Conservation (phyloP, 805 yeast species). For the Myxozyma mucilagina region DNA sequence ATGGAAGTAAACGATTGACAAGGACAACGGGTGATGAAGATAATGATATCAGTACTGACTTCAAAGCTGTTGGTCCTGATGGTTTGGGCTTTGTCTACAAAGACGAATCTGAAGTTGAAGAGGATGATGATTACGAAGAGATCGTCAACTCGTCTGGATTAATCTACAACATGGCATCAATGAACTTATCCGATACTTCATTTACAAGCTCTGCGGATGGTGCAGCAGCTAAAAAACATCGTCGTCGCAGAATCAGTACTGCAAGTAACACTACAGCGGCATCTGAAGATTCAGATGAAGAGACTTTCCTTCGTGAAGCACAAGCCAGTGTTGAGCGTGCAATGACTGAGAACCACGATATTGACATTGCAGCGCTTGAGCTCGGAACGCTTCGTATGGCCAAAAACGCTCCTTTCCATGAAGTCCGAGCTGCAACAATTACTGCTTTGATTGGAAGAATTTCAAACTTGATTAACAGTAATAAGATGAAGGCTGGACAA, state of each 20-base stretch:
- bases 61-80: constrained; percentile 45
- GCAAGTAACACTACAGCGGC: constrained; percentile 28
- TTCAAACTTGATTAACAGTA: constrained; percentile 72
- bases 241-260: constrained; percentile 28
- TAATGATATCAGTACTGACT: constrained; percentile 18
- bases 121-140: constrained; percentile 44
- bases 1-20: constrained; percentile 25
- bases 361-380: constrained; percentile 90
- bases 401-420: constrained; percentile 92
- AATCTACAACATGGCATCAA: constrained; percentile 28
- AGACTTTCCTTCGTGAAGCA: constrained; percentile 58
- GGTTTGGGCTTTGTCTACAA: constrained; percentile 38
- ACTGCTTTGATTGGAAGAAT: constrained; percentile 70
- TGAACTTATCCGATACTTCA: constrained; percentile 29
- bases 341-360: constrained; percentile 84
- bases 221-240: not conserved
- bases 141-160: constrained; percentile 32
- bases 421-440: constrained; percentile 80
- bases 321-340: constrained; percentile 90
- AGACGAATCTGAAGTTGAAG: constrained; percentile 51
- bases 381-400: constrained; percentile 95
- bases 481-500: constrained; percentile 69
- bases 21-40: constrained; percentile 28
- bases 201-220: constrained; percentile 9
- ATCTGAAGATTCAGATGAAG: constrained; percentile 31